A percentile compares a stretch with the other conserved stretches of the same genome.
Evolutionary conservation across 257 asterid genomes (phyloP).

Genomic region (Scutellaria barbata): DNA sequence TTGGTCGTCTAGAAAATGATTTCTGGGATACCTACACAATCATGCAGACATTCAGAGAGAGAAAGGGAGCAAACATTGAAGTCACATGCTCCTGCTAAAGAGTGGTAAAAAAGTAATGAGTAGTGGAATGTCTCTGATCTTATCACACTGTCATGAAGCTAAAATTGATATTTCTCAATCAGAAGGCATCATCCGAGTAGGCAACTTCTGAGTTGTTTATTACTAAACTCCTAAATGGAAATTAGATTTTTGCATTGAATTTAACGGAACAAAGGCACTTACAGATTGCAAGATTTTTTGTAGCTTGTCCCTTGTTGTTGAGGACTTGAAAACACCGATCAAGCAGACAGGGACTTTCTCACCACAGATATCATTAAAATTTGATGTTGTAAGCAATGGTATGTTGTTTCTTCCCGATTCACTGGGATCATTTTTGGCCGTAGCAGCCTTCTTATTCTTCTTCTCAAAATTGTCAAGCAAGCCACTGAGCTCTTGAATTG

Average conservation of each 20-base stretch:
- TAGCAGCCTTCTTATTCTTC: conserved; percentile 66
- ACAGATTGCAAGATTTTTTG: conserved; percentile 67
- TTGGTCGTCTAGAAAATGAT: conserved; percentile 64
- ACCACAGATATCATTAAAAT: conserved; percentile 66
- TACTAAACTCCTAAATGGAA: too few species aligned
- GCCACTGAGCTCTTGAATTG: conserved; percentile 70
- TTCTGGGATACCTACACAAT: conserved; percentile 71
- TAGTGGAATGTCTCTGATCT: too few species aligned
- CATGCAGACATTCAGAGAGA: not conserved
- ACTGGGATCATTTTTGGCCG: conserved; percentile 44
- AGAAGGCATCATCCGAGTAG: too few species aligned
- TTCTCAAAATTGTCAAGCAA: conserved; percentile 78
- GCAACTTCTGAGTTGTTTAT: too few species aligned
- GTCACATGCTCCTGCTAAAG: too few species aligned
- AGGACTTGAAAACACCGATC: conserved; percentile 77
- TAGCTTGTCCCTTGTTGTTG: conserved; percentile 60
- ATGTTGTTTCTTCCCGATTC: conserved; percentile 49
- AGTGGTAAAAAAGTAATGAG: not conserved
- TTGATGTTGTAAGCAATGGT: conserved; percentile 70
- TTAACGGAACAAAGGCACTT: conserved; percentile 40
- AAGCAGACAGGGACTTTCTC: conserved; percentile 80
- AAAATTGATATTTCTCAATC: too few species aligned
- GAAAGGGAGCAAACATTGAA: not conserved
- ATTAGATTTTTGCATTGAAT: not conserved
- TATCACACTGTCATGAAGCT: too few species aligned